Evolutionary conservation across 2,329 filamentous ascomycete species (phyloP).

Genomic region (Monascus ruber): DNA sequence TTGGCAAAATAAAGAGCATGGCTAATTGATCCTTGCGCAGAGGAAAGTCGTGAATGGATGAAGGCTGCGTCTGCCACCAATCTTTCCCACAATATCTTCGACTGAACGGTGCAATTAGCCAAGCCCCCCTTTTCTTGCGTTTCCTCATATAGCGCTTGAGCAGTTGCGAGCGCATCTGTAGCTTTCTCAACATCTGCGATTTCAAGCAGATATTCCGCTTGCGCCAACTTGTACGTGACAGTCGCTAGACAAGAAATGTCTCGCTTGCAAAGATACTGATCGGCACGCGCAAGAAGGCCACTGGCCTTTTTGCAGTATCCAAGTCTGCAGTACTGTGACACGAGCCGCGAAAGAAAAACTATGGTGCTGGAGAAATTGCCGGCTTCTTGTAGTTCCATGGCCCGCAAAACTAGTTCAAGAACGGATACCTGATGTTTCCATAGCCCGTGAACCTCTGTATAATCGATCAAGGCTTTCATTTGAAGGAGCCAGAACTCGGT

Average conservation of each 20-base stretch:
- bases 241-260: conserved; percentile 34
- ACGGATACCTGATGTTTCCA: conserved; percentile 38
- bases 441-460: conserved; percentile 46
- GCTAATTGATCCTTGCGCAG: conserved; percentile 41
- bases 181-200: conserved; percentile 55
- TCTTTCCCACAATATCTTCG: conserved; percentile 38
- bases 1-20: conserved; percentile 39
- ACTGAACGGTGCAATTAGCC: conserved; percentile 24
- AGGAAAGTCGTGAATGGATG: conserved; percentile 53
- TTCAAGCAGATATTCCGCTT: conserved; percentile 62
- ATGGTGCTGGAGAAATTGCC: conserved; percentile 29
- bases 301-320: conserved; percentile 51
- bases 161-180: conserved; percentile 21
- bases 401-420: conserved; percentile 38
- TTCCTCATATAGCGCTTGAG: conserved; percentile 21
- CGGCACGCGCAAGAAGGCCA: conserved; percentile 47
- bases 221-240: conserved; percentile 55
- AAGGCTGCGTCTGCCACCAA: conserved; percentile 50
- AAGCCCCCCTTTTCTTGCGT: conserved; percentile 18
- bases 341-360: conserved; percentile 35
- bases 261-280: conserved; percentile 35
- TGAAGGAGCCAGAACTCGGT: conserved; percentile 38
- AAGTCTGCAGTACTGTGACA: conserved; percentile 46
- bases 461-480: conserved; percentile 44
- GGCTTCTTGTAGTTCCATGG: conserved; percentile 35